phyloP scores from a whole-genome alignment of 2,329 filamentous ascomycete species.

The Dothideomycetes sp. region DNA sequence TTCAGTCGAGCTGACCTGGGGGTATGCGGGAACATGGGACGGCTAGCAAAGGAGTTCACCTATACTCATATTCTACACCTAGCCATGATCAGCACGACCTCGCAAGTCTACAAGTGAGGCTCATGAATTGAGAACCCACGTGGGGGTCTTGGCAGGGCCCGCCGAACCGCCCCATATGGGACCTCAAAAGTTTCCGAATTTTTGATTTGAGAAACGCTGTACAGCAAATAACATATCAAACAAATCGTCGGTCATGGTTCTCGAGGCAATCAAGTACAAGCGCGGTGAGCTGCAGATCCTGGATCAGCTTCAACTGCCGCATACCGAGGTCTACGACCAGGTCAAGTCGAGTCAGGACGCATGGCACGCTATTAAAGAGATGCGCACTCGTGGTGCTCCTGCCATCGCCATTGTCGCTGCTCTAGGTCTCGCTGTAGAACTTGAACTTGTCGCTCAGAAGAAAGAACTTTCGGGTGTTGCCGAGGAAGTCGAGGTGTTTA shows the following conservation, averaged over 20 bases:
- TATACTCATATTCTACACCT: too few relatives aligned
- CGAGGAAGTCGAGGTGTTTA: constrained; percentile 57
- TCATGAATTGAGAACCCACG: background rate
- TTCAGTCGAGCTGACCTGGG: too few relatives aligned
- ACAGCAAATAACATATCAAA: background rate
- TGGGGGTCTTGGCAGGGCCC: background rate
- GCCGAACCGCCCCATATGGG: background rate
- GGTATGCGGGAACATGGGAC: too few relatives aligned
- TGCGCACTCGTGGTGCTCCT: constrained; percentile 74
- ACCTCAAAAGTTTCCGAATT: background rate
- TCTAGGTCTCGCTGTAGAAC: constrained; percentile 76
- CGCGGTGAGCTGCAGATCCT: constrained; percentile 66
- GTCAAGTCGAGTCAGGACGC: constrained; percentile 63
- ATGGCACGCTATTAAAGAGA: constrained; percentile 73
- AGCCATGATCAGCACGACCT: too few relatives aligned
- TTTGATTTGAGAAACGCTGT: background rate
- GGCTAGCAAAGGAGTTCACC: too few relatives aligned
- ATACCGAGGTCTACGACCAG: constrained; percentile 68
- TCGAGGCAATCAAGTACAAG: constrained; percentile 70
- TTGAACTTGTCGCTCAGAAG: constrained; percentile 44
- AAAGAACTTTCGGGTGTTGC: constrained; percentile 40
- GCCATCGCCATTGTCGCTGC: constrained; percentile 98
- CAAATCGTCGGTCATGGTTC: constrained; percentile 38
- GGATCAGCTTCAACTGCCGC: constrained; percentile 73
- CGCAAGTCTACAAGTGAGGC: too few relatives aligned